phyloP scores from a whole-genome alignment of 495 filamentous ascomycete genomes.

The Trichoderma orchidacearum region DNA sequence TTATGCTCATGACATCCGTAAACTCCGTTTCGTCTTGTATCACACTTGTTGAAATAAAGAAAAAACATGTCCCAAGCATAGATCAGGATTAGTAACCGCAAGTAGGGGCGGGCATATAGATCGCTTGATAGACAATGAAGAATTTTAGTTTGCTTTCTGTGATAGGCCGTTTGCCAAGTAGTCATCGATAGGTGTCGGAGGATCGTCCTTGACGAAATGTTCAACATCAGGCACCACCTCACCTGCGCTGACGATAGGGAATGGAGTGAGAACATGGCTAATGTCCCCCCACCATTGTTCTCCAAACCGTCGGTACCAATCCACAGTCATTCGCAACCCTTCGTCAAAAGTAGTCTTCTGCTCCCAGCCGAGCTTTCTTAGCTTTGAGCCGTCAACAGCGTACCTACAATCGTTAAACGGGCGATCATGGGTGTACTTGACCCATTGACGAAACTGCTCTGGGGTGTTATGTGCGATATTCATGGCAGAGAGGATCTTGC shows the following conservation, averaged over 20 bases:
- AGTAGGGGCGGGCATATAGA: not conserved
- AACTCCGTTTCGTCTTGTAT: not conserved
- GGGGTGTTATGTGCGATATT: constrained; percentile 23
- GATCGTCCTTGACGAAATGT: constrained; percentile 32
- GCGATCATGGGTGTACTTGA: constrained; percentile 53
- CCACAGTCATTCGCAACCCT: constrained; percentile 49
- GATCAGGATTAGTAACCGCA: not conserved
- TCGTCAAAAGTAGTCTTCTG: constrained; percentile 47
- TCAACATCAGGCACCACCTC: constrained; percentile 31
- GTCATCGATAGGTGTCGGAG: constrained; percentile 8
- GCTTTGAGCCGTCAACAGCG: constrained; percentile 52
- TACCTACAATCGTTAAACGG: constrained; percentile 65
- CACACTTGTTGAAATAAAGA: not conserved
- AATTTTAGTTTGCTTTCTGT: not conserved
- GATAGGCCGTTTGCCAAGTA: not conserved
- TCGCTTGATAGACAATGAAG: not conserved
- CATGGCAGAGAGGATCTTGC: constrained; percentile 40
- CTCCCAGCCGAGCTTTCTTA: constrained; percentile 50
- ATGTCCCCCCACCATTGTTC: constrained; percentile 65
- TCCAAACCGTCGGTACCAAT: constrained; percentile 53
- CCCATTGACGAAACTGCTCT: constrained; percentile 36
- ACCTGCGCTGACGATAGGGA: constrained; percentile 37
- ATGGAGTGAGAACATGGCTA: constrained; percentile 43
- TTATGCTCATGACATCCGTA: not conserved
- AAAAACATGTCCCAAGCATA: not conserved